phyloP scores from a whole-genome alignment of 2,329 filamentous ascomycete genomes.

The Metarhizium guizhouense region DNA sequence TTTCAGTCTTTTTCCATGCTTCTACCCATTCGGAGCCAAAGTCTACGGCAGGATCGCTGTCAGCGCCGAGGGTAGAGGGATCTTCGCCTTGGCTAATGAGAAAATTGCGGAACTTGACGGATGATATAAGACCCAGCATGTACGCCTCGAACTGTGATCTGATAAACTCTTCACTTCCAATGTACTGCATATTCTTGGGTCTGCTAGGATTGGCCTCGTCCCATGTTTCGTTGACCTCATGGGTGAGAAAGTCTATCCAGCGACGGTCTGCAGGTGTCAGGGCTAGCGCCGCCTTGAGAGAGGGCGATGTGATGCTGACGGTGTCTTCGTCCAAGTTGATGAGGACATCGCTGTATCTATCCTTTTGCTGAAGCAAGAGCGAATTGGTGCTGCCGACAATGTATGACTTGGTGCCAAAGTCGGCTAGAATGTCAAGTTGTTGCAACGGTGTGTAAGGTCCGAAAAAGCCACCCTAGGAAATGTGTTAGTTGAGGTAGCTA shows the following conservation, averaged over 20 bases:
- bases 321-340: constrained; percentile 90
- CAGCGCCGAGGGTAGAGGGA: constrained; percentile 53
- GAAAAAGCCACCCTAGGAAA: constrained; percentile 71
- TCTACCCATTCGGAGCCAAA: constrained; percentile 80
- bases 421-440: constrained; percentile 86
- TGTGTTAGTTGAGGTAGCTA: constrained; percentile 8
- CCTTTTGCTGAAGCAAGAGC: constrained; percentile 83
- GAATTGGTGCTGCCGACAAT: constrained; percentile 97
- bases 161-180: constrained; percentile 95
- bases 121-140: constrained; percentile 76
- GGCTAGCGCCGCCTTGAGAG: constrained; percentile 63
- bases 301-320: constrained; percentile 74
- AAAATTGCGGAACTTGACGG: constrained; percentile 81
- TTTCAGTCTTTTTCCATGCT: constrained; percentile 81
- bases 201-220: constrained; percentile 81
- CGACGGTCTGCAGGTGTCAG: constrained; percentile 82
- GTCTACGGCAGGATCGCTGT: constrained; percentile 77
- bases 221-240: constrained; percentile 94
- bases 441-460: constrained; percentile 95
- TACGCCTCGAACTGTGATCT: constrained; percentile 96
- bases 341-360: constrained; percentile 91
- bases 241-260: constrained; percentile 94
- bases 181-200: constrained; percentile 91
- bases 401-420: constrained; percentile 92
- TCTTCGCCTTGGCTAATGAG: constrained; percentile 63